Evolutionary conservation across 208 protist genomes (phyloP), one percentile per base, ranked within the genome.

Genomic region (Trypanosoma boissoni): DNA sequence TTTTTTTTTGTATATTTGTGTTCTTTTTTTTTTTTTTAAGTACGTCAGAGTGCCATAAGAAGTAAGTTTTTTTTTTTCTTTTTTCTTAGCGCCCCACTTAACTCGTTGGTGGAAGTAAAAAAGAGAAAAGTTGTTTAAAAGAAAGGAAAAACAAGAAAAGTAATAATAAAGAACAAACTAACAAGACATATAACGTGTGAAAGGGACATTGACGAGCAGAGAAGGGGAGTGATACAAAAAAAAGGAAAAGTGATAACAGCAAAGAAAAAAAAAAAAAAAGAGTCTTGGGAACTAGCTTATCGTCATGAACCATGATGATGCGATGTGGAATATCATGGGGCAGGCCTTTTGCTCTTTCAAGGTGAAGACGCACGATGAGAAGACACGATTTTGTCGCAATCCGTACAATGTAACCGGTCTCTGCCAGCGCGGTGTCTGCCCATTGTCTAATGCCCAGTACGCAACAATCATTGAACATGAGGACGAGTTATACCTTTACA

Each of bases 321-420:
- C 85, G 1, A 93, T 93, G 74, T 96, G 91, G 88, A 94, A 92
- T 56, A 83, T 96, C 24, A 96, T 96, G 80, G 86, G 86, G 45
- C 88, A 94, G 73, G 85, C 68, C 42, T 96, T 95, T 68, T 96
- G 91, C 80, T 96, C 91, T 34, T 96, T 92, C 73, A 96, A 96
- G 70, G 87, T 95, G 3, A 95, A 92, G 55, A 92, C 87, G 7
- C 68, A 88, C 60, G 91, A 94, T 62, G 88, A 96, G 62, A 94
- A 92, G 83, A 83, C 97, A 14, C 98, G 88, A 32, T 99, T 99
- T 63, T 99, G 99, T 76, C 86, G 96, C 31, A 98, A 99, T 76
- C 83, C 95, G 55, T 98, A 99, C 82, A 99, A 99, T 79, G 82
- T 99, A 20, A 99, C 96, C 18, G 98, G 98, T 74, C 73, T 99